Base-by-base conservation (phyloP, 257 asterid genomes). In the Lantana camara region DNA sequence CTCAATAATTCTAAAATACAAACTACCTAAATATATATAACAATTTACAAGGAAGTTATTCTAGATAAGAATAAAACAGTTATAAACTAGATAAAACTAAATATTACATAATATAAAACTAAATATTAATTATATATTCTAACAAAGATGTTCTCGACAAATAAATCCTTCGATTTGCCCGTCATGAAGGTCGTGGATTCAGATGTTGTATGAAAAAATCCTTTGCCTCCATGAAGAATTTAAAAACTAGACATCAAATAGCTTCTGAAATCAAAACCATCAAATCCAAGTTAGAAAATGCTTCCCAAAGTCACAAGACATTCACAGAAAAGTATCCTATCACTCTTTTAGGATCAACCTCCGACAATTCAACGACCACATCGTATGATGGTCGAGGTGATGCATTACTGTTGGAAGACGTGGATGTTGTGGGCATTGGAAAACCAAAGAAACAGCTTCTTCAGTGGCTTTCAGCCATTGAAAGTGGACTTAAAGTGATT, bases 111-210 rank as follows among this genome's bases (percentile, higher is more conserved):
- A n/a, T n/a, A n/a, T n/a, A n/a, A n/a, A n/a, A n/a, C n/a, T n/a
- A n/a, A n/a, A n/a, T n/a, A n/a, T n/a, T n/a, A n/a, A n/a, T n/a
- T n/a, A n/a, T n/a, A n/a, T n/a, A n/a, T n/a, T n/a, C n/a, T n/a
- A n/a, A n/a, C n/a, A n/a, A n/a, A 55, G 78, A 81, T 46, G 58
- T 55, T 47, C 64, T 81, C 11, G 84, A 69, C 7, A 75, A 51
- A n/a, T 76, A 60, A 54, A 57, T 44, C 1, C 48, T 77, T 34
- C 54, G 47, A 9, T 60, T 63, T 8, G 55, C 38, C 2, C 50
- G 17, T 40, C 50, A 29, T 15, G 53, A 22, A 15, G 29, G 7
- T 0, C 22, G 15, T 13, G 70, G 63, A 57, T 54, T 41, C 14
- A 20, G 15, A 55, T 56, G 69, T 4, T 11, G 14, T 9, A 27